Evolutionary conservation across 2,329 filamentous ascomycete genomes (phyloP).

Genomic region (Curvularia eragrostidis): DNA sequence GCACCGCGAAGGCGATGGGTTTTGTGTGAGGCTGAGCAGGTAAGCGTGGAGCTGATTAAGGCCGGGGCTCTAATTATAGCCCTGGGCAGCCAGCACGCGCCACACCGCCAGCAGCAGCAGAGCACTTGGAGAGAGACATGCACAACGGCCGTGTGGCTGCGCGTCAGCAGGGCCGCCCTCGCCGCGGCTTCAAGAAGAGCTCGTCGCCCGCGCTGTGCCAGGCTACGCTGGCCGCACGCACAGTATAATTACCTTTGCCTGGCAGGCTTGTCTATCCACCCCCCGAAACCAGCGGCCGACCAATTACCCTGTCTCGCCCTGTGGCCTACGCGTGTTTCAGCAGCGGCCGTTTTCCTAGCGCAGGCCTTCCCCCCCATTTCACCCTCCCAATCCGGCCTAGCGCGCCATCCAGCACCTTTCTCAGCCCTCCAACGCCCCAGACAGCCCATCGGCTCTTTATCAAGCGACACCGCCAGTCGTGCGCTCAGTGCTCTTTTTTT

Average conservation of each 20-base stretch:
- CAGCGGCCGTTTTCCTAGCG: constrained; percentile 23
- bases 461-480: constrained; percentile 34
- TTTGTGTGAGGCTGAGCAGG: constrained; percentile 37
- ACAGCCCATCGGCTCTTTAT: constrained; percentile 34
- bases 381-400: constrained; percentile 15
- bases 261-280: constrained; percentile 32
- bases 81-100: constrained; percentile 24
- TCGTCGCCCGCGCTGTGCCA: constrained; percentile 1
- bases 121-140: constrained; percentile 3
- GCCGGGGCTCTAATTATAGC: constrained; percentile 31
- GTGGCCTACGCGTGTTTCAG: constrained; percentile 30
- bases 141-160: constrained; percentile 18
- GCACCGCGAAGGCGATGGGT: constrained; percentile 11
- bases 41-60: constrained; percentile 28
- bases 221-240: not conserved
- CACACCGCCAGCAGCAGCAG: constrained; percentile 15
- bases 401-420: constrained; percentile 21
- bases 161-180: constrained; percentile 13
- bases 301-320: constrained; percentile 17
- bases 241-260: constrained; percentile 22
- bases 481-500: constrained; percentile 24
- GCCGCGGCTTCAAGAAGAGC: constrained; percentile 7
- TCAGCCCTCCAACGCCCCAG: constrained; percentile 28
- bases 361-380: constrained; percentile 21
- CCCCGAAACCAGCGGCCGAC: constrained; percentile 31